Evolutionary conservation across 441 rosid species (phyloP).

Genomic region (Erodium moschatum): DNA sequence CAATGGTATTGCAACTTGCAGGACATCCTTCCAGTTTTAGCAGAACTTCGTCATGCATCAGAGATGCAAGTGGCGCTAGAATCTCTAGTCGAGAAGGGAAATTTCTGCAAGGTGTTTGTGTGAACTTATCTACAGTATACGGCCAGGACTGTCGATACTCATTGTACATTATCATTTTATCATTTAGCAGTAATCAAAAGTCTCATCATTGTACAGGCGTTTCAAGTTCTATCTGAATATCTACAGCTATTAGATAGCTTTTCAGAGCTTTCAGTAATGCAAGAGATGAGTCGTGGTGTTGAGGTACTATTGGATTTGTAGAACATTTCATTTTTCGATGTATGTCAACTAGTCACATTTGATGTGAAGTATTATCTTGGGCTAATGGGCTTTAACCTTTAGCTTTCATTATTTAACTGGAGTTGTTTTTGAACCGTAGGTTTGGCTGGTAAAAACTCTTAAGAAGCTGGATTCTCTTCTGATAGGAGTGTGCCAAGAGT

Average conservation of each 20-base stretch:
- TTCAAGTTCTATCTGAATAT: constrained; percentile 93
- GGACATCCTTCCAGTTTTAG: constrained; percentile 76
- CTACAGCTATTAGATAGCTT: constrained; percentile 86
- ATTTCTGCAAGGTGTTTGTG: constrained; percentile 76
- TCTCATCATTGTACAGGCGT: constrained; percentile 53
- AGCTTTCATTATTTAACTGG: constrained; percentile 21
- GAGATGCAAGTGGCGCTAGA: constrained; percentile 78
- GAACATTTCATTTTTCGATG: neutral
- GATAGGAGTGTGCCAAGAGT: constrained; percentile 90
- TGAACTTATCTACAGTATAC: neutral
- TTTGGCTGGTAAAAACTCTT: constrained; percentile 96
- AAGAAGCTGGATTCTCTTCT: constrained; percentile 93
- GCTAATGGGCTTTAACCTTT: constrained; percentile 8
- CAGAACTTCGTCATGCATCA: constrained; percentile 66
- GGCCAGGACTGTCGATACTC: too few species aligned
- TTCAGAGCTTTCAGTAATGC: constrained; percentile 76
- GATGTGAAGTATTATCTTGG: neutral
- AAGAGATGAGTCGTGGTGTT: constrained; percentile 94
- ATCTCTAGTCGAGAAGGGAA: constrained; percentile 78
- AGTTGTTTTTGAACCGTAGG: constrained; percentile 40
- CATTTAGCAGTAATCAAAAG: constrained; percentile 17
- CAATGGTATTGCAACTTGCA: constrained; percentile 29
- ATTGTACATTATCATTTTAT: constrained; percentile 14
- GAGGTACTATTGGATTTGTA: constrained; percentile 47
- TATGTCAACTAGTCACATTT: constrained; percentile 5